Base-by-base conservation (phyloP, 164 flowering plant genomes). In the Houttuynia cordata region DNA sequence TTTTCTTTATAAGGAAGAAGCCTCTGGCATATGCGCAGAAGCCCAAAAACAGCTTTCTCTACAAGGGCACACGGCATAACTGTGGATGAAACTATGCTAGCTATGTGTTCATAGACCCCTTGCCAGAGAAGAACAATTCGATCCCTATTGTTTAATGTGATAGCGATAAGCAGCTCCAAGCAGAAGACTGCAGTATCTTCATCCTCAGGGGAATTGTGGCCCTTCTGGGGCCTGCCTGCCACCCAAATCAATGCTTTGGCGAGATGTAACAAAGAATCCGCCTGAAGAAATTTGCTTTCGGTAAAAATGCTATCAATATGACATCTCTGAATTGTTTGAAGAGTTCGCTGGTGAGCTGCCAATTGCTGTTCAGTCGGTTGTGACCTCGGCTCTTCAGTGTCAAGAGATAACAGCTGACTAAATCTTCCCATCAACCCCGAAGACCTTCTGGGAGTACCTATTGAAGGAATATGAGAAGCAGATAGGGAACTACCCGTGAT, bases 1-100 rank as follows among this genome's bases (percentile, higher is more conserved):
- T 66, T 71, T 52, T 73, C 77, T 56, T 73, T 73, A 54, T 74
- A 73, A 10, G 80, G 80, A 52, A 73, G 77, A 56, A 76, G 59
- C 49, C 77, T 60, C 58, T 76, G 77, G 62, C 77, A 76, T 25
- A 76, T 73, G 13, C 73, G 68, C 14, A 76, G 60, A 8, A 76
- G 77, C 51, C 80, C 80, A 68, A 71, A 77, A 37, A 77, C 78
- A 39, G 80, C 78, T 71, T 69, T 77, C 55, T 77, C 80, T 19
- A 77, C 80, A 14, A 74, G 67, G 22, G 74, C 70, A 67, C 74
- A 69, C 20, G 80, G 80, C 74, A 74, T 72, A 23, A 74, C 70
- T 17, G 78, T 71, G 23, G 80, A 69, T 68, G 71, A 72, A 53
- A 77, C 75, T 45, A 74, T 72, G 42, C 59, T 67, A 24, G 74